Percentiles rank a stretch among this genome's conserved stretches.
phyloP scores from a whole-genome alignment of 2,329 filamentous ascomycete species.

The Ascochyta viciae-villosae region DNA sequence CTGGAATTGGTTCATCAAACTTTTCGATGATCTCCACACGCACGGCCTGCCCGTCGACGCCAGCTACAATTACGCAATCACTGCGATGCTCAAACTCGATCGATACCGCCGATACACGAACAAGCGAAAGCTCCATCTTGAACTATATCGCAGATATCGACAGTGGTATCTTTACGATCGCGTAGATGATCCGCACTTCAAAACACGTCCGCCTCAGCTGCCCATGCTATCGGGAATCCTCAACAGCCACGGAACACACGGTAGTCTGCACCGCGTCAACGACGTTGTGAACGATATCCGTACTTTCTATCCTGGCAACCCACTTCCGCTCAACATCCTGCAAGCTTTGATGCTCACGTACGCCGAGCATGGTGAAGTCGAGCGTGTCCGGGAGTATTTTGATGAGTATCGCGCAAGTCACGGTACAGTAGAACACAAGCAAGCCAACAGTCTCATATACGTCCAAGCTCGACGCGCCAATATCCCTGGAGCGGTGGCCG shows the following conservation, averaged over 20 bases:
- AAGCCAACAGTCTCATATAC: conserved; percentile 61
- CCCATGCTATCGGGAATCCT: conserved; percentile 35
- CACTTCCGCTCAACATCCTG: conserved; percentile 29
- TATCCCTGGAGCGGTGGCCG: conserved; percentile 61
- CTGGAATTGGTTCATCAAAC: conserved; percentile 30
- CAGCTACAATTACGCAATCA: conserved; percentile 40
- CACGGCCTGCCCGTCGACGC: conserved; percentile 26
- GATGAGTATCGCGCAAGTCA: conserved; percentile 30
- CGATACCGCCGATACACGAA: conserved; percentile 40
- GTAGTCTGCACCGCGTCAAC: conserved; percentile 27
- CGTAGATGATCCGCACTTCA: conserved; percentile 8
- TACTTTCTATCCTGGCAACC: conserved; percentile 29
- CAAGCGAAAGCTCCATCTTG: conserved; percentile 32
- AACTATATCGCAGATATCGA: conserved; percentile 37
- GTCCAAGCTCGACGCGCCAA: conserved; percentile 76
- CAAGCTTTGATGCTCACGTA: conserved; percentile 36
- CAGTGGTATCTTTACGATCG: conserved; percentile 24
- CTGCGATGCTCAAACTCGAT: conserved; percentile 32
- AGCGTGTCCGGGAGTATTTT: conserved; percentile 44
- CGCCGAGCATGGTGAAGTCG: conserved; percentile 44
- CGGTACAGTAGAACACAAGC: conserved; percentile 16
- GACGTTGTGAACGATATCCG: conserved; percentile 37
- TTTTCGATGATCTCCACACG: conserved; percentile 34
- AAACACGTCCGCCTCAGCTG: not conserved
- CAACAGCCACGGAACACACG: conserved; percentile 30